Base-by-base conservation (phyloP, 257 asterid genomes). In the Mitragyna speciosa region DNA sequence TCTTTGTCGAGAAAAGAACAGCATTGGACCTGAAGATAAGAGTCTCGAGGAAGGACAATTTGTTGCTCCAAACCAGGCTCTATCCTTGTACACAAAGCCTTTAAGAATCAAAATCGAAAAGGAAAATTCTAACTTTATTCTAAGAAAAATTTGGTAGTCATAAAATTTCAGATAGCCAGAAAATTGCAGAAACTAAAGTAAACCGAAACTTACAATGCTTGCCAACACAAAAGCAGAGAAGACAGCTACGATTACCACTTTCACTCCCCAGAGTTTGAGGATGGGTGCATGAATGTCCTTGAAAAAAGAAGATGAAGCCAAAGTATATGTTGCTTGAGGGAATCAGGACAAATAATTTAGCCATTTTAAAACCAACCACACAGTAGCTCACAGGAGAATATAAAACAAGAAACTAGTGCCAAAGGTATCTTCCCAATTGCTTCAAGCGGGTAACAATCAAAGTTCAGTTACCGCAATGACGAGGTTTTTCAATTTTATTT, bases 61-160 rank as follows among this genome's bases (percentile, higher is more conserved):
- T 94, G 96, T 86, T 96, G 99, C 83, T 96, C 98, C 83, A 96
- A 84, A 85, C 99, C 99, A 80, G 97, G 98, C 85, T 96, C 92
- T 75, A 96, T 90, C 91, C 99, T 91, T 79, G 99, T 77, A 80
- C 97, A 92, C 61, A 96, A 86, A 76, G 98, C 99, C 99, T 96
- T 86, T 78, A 82, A 71, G 58, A 73, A 80, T 80, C 70, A 76
- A 81, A 24, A 28, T 52, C 66, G 48, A 43, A 72, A 41, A 54
- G 67, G 73, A 56, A 51, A 75, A 69, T 51, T 70, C 67, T 28
- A 20, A 26, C 64, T 72, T 17, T 72, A 43, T 56, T 36, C 59
- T 63, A 30, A 48, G 54, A 22, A 41, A 76, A 51, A 71, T 47
- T 24, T 59, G 28, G 26, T 33, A n/a, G 31, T 41, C 2, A 39